Conservation (phyloP, 1,139 yeast genomes). For the Hemisphaericaspora subhashii region DNA sequence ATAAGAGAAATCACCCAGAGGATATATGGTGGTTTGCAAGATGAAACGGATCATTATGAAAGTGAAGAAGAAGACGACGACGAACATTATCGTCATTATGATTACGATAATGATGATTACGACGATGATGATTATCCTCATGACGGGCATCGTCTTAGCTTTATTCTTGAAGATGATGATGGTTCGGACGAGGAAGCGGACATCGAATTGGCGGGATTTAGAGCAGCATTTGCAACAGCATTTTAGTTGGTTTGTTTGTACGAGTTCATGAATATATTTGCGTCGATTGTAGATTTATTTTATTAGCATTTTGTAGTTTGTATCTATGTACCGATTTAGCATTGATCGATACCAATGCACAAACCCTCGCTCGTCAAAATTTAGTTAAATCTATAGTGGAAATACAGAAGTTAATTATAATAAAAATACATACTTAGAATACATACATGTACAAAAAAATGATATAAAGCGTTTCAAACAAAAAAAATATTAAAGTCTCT, state of each 20-base stretch:
- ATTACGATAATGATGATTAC: neutral
- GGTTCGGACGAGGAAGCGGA: neutral
- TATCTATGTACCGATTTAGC: no score
- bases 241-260: no score
- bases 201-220: neutral
- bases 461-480: slow-evolving; percentile 1
- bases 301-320: no score
- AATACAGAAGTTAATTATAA: slow-evolving; percentile 4
- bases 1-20: neutral
- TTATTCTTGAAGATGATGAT: neutral
- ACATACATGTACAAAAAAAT: slow-evolving; percentile 1
- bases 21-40: neutral
- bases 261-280: no score
- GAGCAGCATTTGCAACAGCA: no score
- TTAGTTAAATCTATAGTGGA: no score
- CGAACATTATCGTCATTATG: neutral
- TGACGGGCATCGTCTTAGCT: neutral
- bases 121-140: neutral
- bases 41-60: neutral
- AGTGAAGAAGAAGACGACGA: neutral
- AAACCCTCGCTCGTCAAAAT: neutral
- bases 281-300: no score
- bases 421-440: slow-evolving; percentile 5
- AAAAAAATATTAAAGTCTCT: neutral
- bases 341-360: no score